These are phyloP conservation scores for Skeletonema costatum DNA, from an alignment of 108 stramenopile species.

Conservation along the genomic window DNA sequence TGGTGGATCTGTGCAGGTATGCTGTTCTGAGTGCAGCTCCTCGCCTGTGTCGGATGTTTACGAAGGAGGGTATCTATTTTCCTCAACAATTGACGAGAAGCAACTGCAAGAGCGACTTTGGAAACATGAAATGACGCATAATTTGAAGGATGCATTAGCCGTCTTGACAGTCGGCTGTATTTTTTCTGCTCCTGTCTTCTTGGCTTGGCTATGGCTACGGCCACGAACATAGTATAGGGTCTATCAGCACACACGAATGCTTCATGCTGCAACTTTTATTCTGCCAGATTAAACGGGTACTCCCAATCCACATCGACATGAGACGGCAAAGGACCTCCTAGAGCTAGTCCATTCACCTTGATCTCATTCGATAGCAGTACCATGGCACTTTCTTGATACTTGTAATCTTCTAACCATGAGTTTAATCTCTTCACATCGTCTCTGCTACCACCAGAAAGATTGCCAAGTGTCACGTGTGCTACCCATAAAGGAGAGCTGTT, in stretches of 20 bases:
- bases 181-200: not conserved
- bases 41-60: too few relatives aligned
- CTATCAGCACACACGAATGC: too few relatives aligned
- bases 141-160: too few relatives aligned
- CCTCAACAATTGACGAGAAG: too few relatives aligned
- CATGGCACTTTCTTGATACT: not conserved
- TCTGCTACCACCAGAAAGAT: constrained; percentile 35
- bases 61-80: too few relatives aligned
- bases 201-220: too few relatives aligned
- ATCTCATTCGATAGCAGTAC: not conserved
- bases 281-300: constrained; percentile 26
- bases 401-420: constrained; percentile 16
- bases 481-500: constrained; percentile 31
- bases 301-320: constrained; percentile 60
- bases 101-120: too few relatives aligned
- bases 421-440: constrained; percentile 21
- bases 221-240: too few relatives aligned
- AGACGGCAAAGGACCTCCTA: constrained; percentile 61
- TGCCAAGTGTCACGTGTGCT: constrained; percentile 64
- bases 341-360: constrained; percentile 28
- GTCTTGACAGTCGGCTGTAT: not conserved
- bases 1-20: too few relatives aligned
- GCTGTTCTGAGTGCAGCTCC: too few relatives aligned
- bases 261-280: not conserved
- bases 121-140: too few relatives aligned